Conservation (phyloP, 768 basidiomycete species). For the Phaffia tasmanica region DNA sequence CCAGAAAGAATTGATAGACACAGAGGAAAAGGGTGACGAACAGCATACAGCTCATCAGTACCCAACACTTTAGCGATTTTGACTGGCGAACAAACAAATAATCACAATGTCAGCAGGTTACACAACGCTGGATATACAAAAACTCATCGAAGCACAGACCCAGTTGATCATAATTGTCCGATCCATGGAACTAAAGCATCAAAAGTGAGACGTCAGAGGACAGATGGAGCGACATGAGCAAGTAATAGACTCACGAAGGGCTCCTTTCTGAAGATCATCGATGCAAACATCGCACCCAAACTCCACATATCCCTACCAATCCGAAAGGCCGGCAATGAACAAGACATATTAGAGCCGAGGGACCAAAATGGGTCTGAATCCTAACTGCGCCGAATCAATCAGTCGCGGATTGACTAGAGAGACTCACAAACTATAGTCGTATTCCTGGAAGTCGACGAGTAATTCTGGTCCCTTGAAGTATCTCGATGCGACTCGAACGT, state of each 20-base stretch:
- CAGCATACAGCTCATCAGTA: conserved; percentile 79
- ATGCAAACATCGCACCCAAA: conserved; percentile 96
- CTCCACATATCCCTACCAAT: conserved; percentile 78
- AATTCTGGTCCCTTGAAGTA: conserved; percentile 98
- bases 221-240: background rate
- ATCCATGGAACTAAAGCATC: conserved; percentile 77
- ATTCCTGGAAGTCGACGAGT: conserved; percentile 94
- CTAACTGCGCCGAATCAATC: background rate
- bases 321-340: background rate
- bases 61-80: conserved; percentile 97
- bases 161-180: conserved; percentile 96
- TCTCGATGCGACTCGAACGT: conserved; percentile 89
- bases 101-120: too few relatives aligned
- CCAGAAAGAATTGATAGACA: too few relatives aligned
- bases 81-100: conserved; percentile 34
- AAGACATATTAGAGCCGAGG: background rate
- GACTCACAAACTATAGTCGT: conserved; percentile 68
- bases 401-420: background rate
- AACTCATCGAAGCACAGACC: conserved; percentile 33
- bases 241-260: conserved; percentile 42
- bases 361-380: background rate
- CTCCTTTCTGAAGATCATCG: conserved; percentile 99
- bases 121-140: too few relatives aligned
- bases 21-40: conserved; percentile 26
- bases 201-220: background rate